Percentiles rank a stretch among this genome's conserved stretches.
Conservation (phyloP, 768 basidiomycete species). For the Chlorophyllum brunneum region DNA sequence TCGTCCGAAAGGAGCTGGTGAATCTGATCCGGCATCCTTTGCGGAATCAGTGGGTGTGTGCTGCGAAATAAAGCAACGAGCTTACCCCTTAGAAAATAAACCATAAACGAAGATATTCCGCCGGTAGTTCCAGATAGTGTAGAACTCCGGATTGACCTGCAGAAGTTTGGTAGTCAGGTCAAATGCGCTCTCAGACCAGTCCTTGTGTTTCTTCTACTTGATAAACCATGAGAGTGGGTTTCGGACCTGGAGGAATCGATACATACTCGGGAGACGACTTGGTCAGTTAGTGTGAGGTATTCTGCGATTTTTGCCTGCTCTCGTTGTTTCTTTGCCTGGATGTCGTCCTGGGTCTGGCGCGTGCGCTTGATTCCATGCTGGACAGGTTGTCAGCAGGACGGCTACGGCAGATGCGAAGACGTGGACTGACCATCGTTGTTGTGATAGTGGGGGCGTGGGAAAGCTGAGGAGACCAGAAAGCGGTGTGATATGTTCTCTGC, state of each 20-base stretch:
- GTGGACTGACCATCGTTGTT: slow-evolving; percentile 13
- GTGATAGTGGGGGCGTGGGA: slow-evolving; percentile 8
- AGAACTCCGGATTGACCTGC: slow-evolving; percentile 89
- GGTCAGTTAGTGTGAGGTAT: slow-evolving; percentile 62
- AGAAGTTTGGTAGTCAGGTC: slow-evolving; percentile 75
- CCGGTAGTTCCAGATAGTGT: slow-evolving; percentile 95
- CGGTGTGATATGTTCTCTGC: neutral
- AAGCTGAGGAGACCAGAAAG: neutral
- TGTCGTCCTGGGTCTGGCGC: slow-evolving; percentile 51
- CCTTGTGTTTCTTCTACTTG: slow-evolving; percentile 61
- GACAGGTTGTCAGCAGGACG: neutral
- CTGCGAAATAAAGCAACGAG: neutral
- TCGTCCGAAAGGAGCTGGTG: slow-evolving; percentile 69
- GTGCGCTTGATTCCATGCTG: slow-evolving; percentile 73
- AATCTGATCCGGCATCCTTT: slow-evolving; percentile 45
- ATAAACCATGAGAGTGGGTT: slow-evolving; percentile 8
- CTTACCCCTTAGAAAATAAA: slow-evolving; percentile 65
- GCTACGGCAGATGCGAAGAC: neutral
- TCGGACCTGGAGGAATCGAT: slow-evolving; percentile 4
- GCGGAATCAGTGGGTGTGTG: slow-evolving; percentile 11
- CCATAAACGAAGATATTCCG: slow-evolving; percentile 72
- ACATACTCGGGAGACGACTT: slow-evolving; percentile 63
- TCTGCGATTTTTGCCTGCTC: slow-evolving; percentile 76
- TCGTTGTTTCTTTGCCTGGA: slow-evolving; percentile 63
- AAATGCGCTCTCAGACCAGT: slow-evolving; percentile 74